A percentile compares a stretch with the other conserved stretches of the same genome.
Conservation (phyloP, 305 asterid species). For the Rubia peregrina region DNA sequence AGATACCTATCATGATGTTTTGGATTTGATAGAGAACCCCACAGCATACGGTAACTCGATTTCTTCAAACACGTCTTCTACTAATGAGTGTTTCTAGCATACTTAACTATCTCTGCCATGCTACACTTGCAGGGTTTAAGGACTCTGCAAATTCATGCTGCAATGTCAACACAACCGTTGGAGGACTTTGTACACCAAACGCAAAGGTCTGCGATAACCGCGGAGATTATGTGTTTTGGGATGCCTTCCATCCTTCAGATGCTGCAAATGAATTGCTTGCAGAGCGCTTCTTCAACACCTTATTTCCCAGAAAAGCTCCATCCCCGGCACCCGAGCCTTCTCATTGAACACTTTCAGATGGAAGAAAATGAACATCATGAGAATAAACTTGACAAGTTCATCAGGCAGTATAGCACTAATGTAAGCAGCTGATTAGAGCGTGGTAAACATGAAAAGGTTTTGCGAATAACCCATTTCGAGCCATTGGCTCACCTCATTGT, state of each 20-base stretch:
- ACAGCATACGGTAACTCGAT: constrained; percentile 38
- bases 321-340: constrained; percentile 39
- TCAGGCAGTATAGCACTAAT: not conserved
- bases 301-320: constrained; percentile 25
- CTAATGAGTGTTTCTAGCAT: not conserved
- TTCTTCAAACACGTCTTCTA: not conserved
- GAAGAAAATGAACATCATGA: not conserved
- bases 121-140: constrained; percentile 44
- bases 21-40: constrained; percentile 59
- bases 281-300: constrained; percentile 29
- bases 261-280: constrained; percentile 80
- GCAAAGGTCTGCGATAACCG: constrained; percentile 45
- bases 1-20: constrained; percentile 47
- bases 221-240: constrained; percentile 66
- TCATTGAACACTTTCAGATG: constrained; percentile 12
- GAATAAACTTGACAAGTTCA: not conserved
- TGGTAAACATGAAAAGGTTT: not conserved
- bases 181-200: constrained; percentile 68
- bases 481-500: not conserved
- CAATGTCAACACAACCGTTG: constrained; percentile 54
- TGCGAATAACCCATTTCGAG: not conserved
- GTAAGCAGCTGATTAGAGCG: not conserved
- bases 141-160: constrained; percentile 71
- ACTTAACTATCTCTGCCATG: not conserved
- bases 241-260: constrained; percentile 79